A percentile compares a stretch with the other conserved stretches of the same genome.
Evolutionary conservation across 805 yeast species (phyloP).

Genomic region (Wickerhamiella alocasiicola): DNA sequence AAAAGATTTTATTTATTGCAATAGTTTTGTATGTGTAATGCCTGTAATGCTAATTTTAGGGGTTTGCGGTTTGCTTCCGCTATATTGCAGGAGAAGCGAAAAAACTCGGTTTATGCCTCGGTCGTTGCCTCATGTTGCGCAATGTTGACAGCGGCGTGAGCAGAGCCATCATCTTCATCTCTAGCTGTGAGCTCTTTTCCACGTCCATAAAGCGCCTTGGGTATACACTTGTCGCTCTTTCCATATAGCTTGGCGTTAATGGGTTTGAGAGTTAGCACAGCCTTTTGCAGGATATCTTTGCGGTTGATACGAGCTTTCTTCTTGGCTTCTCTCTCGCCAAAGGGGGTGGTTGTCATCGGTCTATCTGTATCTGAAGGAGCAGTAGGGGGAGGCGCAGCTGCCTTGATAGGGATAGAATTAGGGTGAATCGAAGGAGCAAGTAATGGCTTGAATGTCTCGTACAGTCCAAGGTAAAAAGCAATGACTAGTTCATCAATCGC

Average conservation of each 20-base stretch:
- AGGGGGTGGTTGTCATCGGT: neutral
- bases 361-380: neutral
- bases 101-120: too few relatives aligned
- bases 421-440: neutral
- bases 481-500: slow-evolving; percentile 65
- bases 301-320: slow-evolving; percentile 14
- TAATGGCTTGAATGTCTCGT: slow-evolving; percentile 7
- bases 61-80: too few relatives aligned
- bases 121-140: too few relatives aligned
- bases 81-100: too few relatives aligned
- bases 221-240: slow-evolving; percentile 14
- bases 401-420: neutral
- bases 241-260: slow-evolving; percentile 13
- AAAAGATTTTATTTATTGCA: neutral
- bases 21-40: too few relatives aligned
- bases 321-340: neutral
- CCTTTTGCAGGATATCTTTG: slow-evolving; percentile 18
- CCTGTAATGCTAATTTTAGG: too few relatives aligned
- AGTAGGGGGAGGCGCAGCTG: neutral
- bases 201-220: slow-evolving; percentile 3
- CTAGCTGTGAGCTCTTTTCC: slow-evolving; percentile 2
- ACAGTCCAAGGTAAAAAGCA: slow-evolving; percentile 45
- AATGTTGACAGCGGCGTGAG: too few relatives aligned
- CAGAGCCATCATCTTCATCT: neutral
- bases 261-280: slow-evolving; percentile 18